Evolutionary conservation across 805 yeast genomes (phyloP).

Genomic region (Wickerhamiella kurtzmanii): DNA sequence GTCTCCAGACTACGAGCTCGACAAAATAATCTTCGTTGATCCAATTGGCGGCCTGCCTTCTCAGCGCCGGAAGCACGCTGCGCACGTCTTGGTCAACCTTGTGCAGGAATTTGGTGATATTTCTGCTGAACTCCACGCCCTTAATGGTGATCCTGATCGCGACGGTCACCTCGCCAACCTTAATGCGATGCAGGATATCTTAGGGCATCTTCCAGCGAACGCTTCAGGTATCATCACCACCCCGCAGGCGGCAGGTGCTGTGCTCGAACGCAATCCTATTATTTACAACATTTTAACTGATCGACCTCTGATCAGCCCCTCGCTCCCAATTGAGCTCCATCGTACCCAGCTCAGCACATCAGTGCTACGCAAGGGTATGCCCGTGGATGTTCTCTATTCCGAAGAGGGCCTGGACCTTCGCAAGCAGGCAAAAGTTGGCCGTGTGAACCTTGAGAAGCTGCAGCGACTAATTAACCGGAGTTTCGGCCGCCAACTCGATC

Average conservation of each 20-base stretch:
- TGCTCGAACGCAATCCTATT: constrained; percentile 57
- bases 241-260: constrained; percentile 50
- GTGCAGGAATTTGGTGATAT: constrained; percentile 68
- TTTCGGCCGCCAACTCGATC: constrained; percentile 54
- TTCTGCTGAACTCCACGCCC: constrained; percentile 40
- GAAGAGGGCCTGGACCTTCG: constrained; percentile 30
- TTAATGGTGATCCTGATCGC: constrained; percentile 20
- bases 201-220: constrained; percentile 36
- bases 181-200: constrained; percentile 44
- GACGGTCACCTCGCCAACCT: constrained; percentile 49
- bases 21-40: constrained; percentile 70
- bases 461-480: constrained; percentile 60
- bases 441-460: constrained; percentile 44
- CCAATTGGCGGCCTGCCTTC: constrained; percentile 86
- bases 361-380: constrained; percentile 62
- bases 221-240: constrained; percentile 85
- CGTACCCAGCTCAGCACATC: constrained; percentile 58
- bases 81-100: constrained; percentile 74
- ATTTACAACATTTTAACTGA: constrained; percentile 85
- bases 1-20: constrained; percentile 35
- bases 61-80: constrained; percentile 57
- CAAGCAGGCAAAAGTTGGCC: constrained; percentile 28
- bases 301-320: constrained; percentile 78
- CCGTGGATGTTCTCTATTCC: constrained; percentile 33
- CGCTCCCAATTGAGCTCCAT: constrained; percentile 56